A percentile compares a stretch with the other conserved stretches of the same genome.
These are phyloP conservation scores for Ascosphaera apis DNA, from an alignment of 2,329 filamentous ascomycete genomes.

Conservation along the genomic window DNA sequence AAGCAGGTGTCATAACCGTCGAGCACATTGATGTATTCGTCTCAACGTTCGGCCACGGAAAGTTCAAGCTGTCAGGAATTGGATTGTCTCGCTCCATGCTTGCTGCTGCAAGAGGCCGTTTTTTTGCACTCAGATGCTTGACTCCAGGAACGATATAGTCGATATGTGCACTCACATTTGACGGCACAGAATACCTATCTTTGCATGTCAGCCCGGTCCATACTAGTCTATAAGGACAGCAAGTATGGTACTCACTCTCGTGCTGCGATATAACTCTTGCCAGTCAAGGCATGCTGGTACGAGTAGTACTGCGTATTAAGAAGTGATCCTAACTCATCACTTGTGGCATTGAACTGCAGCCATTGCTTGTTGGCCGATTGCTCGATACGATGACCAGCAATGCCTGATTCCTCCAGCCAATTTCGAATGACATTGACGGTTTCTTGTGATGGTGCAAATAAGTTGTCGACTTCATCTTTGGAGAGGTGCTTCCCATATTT, in stretches of 20 bases:
- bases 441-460: conserved; percentile 3
- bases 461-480: conserved; percentile 12
- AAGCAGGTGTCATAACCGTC: conserved; percentile 3
- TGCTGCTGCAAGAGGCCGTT: conserved; percentile 3
- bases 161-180: conserved; percentile 11
- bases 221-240: neutral
- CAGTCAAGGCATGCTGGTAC: conserved; percentile 14
- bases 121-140: conserved; percentile 12
- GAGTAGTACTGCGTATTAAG: conserved; percentile 18
- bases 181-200: conserved; percentile 11
- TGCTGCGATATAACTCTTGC: conserved; percentile 16
- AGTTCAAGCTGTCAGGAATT: neutral
- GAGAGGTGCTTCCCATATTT: conserved; percentile 15
- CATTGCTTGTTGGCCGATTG: conserved; percentile 15
- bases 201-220: neutral
- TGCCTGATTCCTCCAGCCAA: conserved; percentile 6
- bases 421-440: neutral
- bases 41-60: neutral
- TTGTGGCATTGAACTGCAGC: conserved; percentile 18
- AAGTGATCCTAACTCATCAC: conserved; percentile 16
- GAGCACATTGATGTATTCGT: neutral
- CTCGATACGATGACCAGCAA: conserved; percentile 9
- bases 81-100: neutral
- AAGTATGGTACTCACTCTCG: conserved; percentile 14
- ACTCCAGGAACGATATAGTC: conserved; percentile 15